Percentiles rank a stretch among this genome's conserved stretches.
Conservation (phyloP, 2,329 filamentous ascomycete species). For the Diaporthe sp. region DNA sequence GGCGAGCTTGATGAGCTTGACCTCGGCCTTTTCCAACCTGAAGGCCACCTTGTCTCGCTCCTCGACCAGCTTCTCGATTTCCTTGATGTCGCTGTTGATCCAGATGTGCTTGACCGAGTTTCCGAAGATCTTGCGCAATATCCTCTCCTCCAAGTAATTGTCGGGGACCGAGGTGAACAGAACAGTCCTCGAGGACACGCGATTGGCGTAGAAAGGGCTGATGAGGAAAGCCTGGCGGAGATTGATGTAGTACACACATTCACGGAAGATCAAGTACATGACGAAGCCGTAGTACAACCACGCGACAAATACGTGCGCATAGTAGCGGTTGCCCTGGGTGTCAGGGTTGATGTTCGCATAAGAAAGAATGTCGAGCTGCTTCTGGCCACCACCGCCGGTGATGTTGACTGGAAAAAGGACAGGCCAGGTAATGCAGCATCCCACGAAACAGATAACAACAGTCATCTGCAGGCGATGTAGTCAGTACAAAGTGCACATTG, state of each 20-base stretch:
- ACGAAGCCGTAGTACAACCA: conserved; percentile 91
- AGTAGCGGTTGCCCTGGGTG: conserved; percentile 72
- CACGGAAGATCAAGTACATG: conserved; percentile 88
- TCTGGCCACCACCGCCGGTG: conserved; percentile 77
- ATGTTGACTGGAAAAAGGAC: conserved; percentile 88
- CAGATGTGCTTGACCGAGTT: conserved; percentile 86
- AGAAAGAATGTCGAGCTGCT: conserved; percentile 82
- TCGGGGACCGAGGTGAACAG: conserved; percentile 89
- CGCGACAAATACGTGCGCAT: conserved; percentile 83
- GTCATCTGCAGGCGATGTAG: conserved; percentile 26
- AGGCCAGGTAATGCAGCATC: conserved; percentile 88
- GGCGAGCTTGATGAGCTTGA: conserved; percentile 84
- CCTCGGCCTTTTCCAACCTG: conserved; percentile 88
- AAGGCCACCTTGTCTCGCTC: conserved; percentile 84
- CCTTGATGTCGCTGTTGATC: conserved; percentile 82
- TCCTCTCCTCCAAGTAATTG: conserved; percentile 82
- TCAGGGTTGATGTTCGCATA: conserved; percentile 79
- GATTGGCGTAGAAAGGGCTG: conserved; percentile 85
- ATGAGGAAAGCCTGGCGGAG: conserved; percentile 92
- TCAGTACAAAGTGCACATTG: background rate
- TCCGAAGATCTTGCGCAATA: conserved; percentile 85
- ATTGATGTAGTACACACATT: conserved; percentile 93
- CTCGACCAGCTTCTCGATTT: conserved; percentile 84
- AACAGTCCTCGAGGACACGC: conserved; percentile 90
- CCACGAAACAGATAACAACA: conserved; percentile 78